A percentile compares a stretch with the other conserved stretches of the same genome.
phyloP scores from a whole-genome alignment of 352 stramenopile species.

The Pythium periplocum region DNA sequence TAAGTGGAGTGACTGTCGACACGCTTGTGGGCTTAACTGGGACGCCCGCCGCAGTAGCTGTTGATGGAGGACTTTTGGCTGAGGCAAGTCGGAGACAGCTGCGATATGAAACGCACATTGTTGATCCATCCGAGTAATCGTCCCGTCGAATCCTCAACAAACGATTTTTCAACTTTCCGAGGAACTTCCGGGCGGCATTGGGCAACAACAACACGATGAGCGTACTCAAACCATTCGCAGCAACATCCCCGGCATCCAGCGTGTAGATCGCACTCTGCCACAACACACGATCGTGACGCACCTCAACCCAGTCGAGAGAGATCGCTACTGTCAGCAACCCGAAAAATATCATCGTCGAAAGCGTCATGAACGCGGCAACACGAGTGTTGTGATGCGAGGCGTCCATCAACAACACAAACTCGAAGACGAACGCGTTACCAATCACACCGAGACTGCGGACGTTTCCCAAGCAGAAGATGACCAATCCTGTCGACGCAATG shows the following conservation, averaged over 20 bases:
- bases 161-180: too few relatives aligned
- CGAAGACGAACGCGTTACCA: constrained; percentile 7
- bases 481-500: constrained; percentile 6
- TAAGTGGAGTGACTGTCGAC: too few relatives aligned
- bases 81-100: too few relatives aligned
- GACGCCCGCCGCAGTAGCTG: too few relatives aligned
- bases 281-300: constrained; percentile 9
- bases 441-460: constrained; percentile 6
- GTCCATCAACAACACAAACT: constrained; percentile 15
- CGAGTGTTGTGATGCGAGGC: constrained; percentile 12
- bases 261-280: constrained; percentile 4
- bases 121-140: too few relatives aligned
- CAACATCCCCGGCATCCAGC: constrained; percentile 12
- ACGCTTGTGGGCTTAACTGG: too few relatives aligned
- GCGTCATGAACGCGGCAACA: constrained; percentile 7
- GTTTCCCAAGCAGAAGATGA: constrained; percentile 13
- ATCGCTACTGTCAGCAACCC: constrained; percentile 5
- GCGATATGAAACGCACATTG: too few relatives aligned
- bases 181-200: too few relatives aligned
- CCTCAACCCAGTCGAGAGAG: constrained; percentile 9
- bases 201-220: constrained; percentile 13
- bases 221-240: constrained; percentile 10
- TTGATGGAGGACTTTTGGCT: too few relatives aligned
- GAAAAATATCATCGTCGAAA: constrained; percentile 9
- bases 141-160: too few relatives aligned